Evolutionary conservation across 306 rosid species (phyloP).

Genomic region (Clitoria ternatea): DNA sequence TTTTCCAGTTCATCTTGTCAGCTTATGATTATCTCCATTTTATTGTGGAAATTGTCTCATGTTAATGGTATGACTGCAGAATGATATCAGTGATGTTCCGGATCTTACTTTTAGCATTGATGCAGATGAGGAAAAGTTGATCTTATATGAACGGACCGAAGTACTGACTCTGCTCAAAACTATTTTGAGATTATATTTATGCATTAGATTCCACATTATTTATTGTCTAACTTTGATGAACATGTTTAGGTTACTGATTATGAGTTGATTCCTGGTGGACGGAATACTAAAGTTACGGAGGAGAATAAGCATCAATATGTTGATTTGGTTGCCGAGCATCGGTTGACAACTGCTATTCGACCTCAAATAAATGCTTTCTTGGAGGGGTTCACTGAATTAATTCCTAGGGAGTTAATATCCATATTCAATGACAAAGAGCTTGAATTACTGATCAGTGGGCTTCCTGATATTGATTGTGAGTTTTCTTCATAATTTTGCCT

Average conservation of each 20-base stretch:
- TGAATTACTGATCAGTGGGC: conserved; percentile 90
- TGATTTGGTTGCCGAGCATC: conserved; percentile 89
- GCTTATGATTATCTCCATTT: background rate
- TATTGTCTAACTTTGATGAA: conserved; percentile 21
- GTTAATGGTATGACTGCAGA: conserved; percentile 43
- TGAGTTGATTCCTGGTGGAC: conserved; percentile 93
- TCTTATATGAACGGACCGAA: conserved; percentile 81
- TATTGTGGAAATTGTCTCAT: conserved; percentile 15
- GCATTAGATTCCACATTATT: background rate
- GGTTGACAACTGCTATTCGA: conserved; percentile 89
- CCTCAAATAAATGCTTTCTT: conserved; percentile 92
- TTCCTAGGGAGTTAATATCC: conserved; percentile 68
- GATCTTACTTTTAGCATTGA: conserved; percentile 97
- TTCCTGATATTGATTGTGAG: conserved; percentile 96
- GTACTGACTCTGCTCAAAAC: conserved; percentile 36
- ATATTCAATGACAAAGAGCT: conserved; percentile 91
- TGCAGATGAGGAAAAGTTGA: conserved; percentile 95
- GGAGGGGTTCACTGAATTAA: conserved; percentile 80
- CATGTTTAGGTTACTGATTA: conserved; percentile 83
- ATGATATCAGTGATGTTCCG: conserved; percentile 74
- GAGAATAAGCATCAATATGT: conserved; percentile 94
- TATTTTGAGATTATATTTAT: conserved; percentile 9
- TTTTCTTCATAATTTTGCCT: background rate
- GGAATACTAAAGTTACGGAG: conserved; percentile 89
- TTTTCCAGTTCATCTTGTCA: background rate